Percentiles rank a stretch among this genome's conserved stretches.
Conservation (phyloP, 1,139 yeast species). For the Meyerozyma guilliermondii region DNA sequence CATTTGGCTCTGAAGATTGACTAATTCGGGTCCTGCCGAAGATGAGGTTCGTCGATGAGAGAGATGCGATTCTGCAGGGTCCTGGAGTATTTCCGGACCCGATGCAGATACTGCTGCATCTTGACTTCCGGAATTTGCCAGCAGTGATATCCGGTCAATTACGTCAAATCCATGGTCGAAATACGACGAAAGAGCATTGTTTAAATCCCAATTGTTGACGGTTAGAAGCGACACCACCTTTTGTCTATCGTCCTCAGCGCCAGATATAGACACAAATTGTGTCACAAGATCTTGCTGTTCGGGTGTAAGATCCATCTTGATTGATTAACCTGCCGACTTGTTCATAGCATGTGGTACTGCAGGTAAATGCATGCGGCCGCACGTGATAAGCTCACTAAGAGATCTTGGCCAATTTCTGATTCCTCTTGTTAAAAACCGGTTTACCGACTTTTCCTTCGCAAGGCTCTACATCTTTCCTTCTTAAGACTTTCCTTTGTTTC, state of each 20-base stretch:
- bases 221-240: constrained; percentile 34
- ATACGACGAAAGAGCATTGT: constrained; percentile 44
- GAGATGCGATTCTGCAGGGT: constrained; percentile 6
- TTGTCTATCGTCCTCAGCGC: constrained; percentile 21
- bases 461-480: no score
- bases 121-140: constrained; percentile 2
- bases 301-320: not conserved
- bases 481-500: no score
- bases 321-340: not conserved
- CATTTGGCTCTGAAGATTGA: constrained; percentile 31
- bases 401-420: no score
- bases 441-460: no score
- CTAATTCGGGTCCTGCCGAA: constrained; percentile 5
- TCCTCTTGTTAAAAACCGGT: no score
- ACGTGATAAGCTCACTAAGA: no score
- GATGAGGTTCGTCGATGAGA: constrained; percentile 4
- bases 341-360: no score
- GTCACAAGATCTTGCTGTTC: constrained; percentile 15
- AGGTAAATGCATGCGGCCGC: no score
- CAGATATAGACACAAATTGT: constrained; percentile 45
- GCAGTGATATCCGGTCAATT: constrained; percentile 6
- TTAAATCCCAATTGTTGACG: constrained; percentile 44
- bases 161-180: constrained; percentile 46
- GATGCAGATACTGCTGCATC: constrained; percentile 3
- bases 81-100: constrained; percentile 14